Conservation (phyloP, 2,329 filamentous ascomycete species). For the Scedosporium apiospermum region DNA sequence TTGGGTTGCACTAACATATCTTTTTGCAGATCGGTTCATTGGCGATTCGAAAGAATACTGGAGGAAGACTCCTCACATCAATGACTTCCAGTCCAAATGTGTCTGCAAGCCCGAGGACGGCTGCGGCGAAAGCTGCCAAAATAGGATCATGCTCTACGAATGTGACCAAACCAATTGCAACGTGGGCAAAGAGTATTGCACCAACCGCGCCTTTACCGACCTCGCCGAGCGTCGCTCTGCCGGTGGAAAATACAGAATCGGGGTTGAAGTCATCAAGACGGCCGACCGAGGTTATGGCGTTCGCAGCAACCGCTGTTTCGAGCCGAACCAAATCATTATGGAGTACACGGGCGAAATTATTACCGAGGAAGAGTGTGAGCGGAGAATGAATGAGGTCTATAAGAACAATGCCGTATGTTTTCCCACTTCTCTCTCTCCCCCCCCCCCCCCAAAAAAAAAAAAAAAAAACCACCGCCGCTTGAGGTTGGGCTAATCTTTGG, state of each 20-base stretch:
- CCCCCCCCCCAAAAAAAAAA: no score
- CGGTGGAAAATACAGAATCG: slow-evolving; percentile 81
- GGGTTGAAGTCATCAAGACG: slow-evolving; percentile 92
- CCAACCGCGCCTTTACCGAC: slow-evolving; percentile 79
- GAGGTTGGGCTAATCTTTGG: not conserved
- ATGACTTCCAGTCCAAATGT: slow-evolving; percentile 68
- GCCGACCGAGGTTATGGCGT: slow-evolving; percentile 82
- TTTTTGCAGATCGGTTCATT: slow-evolving; percentile 70
- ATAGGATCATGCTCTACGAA: slow-evolving; percentile 94
- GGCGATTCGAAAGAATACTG: slow-evolving; percentile 72
- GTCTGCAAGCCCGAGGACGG: slow-evolving; percentile 69
- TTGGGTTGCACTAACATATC: slow-evolving; percentile 17
- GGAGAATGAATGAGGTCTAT: slow-evolving; percentile 87
- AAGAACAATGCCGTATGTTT: slow-evolving; percentile 76
- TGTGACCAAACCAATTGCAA: slow-evolving; percentile 88
- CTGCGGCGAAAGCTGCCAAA: slow-evolving; percentile 85
- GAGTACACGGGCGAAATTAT: slow-evolving; percentile 98
- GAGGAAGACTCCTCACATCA: slow-evolving; percentile 67
- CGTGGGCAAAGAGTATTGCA: slow-evolving; percentile 62
- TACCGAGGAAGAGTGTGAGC: slow-evolving; percentile 85
- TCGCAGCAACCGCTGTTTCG: slow-evolving; percentile 79
- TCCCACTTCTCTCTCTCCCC: not conserved
- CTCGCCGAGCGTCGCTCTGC: slow-evolving; percentile 65
- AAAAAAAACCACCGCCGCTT: not conserved
- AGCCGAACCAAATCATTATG: slow-evolving; percentile 89